Evolutionary conservation across 2,329 filamentous ascomycete species (phyloP).

Genomic region (Fusarium sp.): DNA sequence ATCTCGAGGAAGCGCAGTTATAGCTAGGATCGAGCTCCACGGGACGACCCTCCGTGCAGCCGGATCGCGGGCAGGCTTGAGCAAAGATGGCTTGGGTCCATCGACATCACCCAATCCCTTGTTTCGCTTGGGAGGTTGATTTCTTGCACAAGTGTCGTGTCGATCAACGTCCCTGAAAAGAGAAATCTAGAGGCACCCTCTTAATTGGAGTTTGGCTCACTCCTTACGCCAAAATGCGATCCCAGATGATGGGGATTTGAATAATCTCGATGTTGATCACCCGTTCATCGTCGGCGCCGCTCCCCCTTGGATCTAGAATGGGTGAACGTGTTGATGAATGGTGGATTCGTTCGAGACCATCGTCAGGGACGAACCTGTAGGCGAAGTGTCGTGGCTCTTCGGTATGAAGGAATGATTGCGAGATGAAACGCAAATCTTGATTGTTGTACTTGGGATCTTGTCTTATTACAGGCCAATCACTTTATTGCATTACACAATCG

Average conservation of each 20-base stretch:
- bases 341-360: not conserved
- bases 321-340: not conserved
- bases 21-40: conserved; percentile 46
- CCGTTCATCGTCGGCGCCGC: not conserved
- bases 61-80: conserved; percentile 2
- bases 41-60: conserved; percentile 43
- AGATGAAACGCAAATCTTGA: conserved; percentile 1
- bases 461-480: not conserved
- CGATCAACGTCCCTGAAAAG: conserved; percentile 21
- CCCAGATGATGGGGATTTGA: conserved; percentile 1
- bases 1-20: conserved; percentile 43
- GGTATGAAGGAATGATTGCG: not conserved
- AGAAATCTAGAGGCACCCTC: not conserved
- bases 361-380: not conserved
- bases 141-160: conserved; percentile 14
- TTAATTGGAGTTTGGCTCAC: not conserved
- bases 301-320: not conserved
- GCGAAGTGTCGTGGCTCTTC: not conserved
- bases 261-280: conserved; percentile 27
- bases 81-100: conserved; percentile 15
- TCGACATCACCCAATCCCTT: conserved; percentile 1
- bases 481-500: not conserved
- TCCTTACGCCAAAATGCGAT: not conserved
- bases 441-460: conserved; percentile 7
- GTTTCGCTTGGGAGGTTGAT: not conserved